Base-by-base conservation (phyloP, 2,329 filamentous ascomycete species). In the Aplosporella prunicola region DNA sequence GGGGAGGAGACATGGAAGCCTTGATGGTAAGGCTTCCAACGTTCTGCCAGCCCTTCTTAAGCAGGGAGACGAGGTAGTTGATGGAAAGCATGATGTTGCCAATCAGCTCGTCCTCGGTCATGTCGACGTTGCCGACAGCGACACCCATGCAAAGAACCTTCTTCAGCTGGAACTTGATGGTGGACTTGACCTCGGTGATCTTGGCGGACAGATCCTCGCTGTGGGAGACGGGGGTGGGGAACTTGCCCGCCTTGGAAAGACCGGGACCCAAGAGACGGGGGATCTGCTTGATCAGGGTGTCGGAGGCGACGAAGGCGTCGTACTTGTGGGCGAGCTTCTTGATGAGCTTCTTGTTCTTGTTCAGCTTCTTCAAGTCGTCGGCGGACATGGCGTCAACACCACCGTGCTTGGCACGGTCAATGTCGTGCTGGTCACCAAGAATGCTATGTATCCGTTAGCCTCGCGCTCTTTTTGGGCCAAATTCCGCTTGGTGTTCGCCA, bases 261-360 rank as follows among this genome's bases (percentile, higher is more conserved):
- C 88, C 88, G 57, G 88, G 91, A 68, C 91, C 91, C 66, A 98
- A 74, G 68, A 98, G 87, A 95, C 91, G 91, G 58, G 91, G 91
- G 60, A 98, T 96, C 78, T 95, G 88, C 82, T 94, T 95, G 82
- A 98, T 95, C 63, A 98, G 74, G 62, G 82, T 74, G 64, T 98
- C 91, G 65, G 89, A 96, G 66, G 91, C 83, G 65, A 98, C 72
- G 74, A 98, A 98, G 57, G 91, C 91, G 71, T 98, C 91, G 81
- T 98, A 96, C 78, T 98, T 98, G 80, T 88, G 87, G 50, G 91
- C 91, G 53, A 98, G 84, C 83, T 98, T 98, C 87, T 98, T 98
- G 82, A 98, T 95, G 62, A 96, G 82, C 83, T 98, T 98, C 85
- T 98, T 96, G 86, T 98, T 98, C 86, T 98, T 98, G 83, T 98